Percentiles rank a stretch among this genome's conserved stretches.
Conservation (phyloP, 1,139 yeast species). For the Trichomonascaceae sp. region DNA sequence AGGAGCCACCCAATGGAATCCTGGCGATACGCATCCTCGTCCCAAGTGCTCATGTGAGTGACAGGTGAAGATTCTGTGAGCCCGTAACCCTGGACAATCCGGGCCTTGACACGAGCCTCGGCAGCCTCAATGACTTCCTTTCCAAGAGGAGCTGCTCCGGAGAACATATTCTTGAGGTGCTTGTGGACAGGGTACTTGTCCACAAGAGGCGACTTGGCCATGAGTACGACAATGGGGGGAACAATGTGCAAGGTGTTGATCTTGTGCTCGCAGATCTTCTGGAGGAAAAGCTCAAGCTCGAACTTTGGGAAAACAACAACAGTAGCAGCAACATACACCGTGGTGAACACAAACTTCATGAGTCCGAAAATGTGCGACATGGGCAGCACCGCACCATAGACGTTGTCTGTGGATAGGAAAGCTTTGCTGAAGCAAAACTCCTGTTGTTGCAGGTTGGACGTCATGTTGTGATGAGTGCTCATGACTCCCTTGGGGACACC, state of each 20-base stretch:
- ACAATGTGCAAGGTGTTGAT: constrained; percentile 21
- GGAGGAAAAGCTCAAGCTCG: constrained; percentile 21
- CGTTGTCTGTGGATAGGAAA: constrained; percentile 5
- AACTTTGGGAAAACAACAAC: constrained; percentile 24
- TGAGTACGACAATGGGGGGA: constrained; percentile 27
- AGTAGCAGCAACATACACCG: constrained; percentile 14
- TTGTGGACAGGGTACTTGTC: constrained; percentile 19
- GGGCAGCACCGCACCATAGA: constrained; percentile 20
- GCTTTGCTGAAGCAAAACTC: constrained; percentile 5
- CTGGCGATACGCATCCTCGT: constrained; percentile 10
- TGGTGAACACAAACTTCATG: constrained; percentile 15
- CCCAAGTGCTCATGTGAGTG: constrained; percentile 13
- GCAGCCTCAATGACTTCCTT: constrained; percentile 17
- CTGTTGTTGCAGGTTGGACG: constrained; percentile 20
- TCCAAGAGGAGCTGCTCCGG: constrained; percentile 30
- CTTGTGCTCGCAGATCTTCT: constrained; percentile 17
- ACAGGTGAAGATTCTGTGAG: constrained; percentile 37
- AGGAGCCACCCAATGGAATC: constrained; percentile 36
- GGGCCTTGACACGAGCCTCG: constrained; percentile 11
- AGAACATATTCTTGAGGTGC: constrained; percentile 14
- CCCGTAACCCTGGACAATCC: constrained; percentile 56
- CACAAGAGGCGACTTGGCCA: constrained; percentile 27
- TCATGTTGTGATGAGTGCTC: constrained; percentile 36
- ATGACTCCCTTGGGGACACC: constrained; percentile 67
- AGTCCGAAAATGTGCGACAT: constrained; percentile 29